Base-by-base conservation (phyloP, 208 protist genomes). In the Phytomonas sp. region DNA sequence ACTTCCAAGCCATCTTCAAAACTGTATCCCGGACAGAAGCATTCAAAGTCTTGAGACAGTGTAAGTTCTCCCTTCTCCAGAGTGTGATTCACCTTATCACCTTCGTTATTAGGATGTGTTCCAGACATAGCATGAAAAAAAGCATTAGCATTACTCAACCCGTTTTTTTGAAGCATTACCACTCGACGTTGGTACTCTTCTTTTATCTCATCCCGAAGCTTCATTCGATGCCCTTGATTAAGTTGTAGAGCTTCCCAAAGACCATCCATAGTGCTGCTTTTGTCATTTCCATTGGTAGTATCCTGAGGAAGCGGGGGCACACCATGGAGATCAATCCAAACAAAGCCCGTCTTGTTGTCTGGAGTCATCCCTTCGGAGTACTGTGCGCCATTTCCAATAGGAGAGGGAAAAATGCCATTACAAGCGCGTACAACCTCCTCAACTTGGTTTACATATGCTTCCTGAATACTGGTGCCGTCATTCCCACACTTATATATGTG, bases 251-350 rank as follows among this genome's bases (percentile, higher is more conserved):
- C 45, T 56, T 56, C 45, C 45, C 45, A 56, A 56, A 56, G 45
- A 56, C 26, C 16, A 56, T 56, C 23, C 45, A 52, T 72, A 23
- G 49, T 45, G 34, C 33, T 32, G 8, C 7, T 37, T 42, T 36
- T 71, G 31, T 34, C 72, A 65, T 52, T 16, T 30, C n/a, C 40
- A 52, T 36, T 59, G 49, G 11, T 56, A 45, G 29, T 37, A 31
- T 63, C 37, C 14, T 60, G 72, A 26, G 52, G 60, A 16, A 64
- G 74, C 1, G 61, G 71, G 7, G 75, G 70, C 62, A 79, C 75
- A 31, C 75, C 75, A 36, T 79, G 75, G 29, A 79, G 75, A 63
- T 79, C 75, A n/a, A 79, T 67, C 75, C 75, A 79, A 63, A 79
- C 71, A 52, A 79, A 79, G 31, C 16, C 36, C n/a, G 36, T 23